phyloP scores from a whole-genome alignment of 2,329 filamentous ascomycete genomes.

The Sphaerulina populicola region DNA sequence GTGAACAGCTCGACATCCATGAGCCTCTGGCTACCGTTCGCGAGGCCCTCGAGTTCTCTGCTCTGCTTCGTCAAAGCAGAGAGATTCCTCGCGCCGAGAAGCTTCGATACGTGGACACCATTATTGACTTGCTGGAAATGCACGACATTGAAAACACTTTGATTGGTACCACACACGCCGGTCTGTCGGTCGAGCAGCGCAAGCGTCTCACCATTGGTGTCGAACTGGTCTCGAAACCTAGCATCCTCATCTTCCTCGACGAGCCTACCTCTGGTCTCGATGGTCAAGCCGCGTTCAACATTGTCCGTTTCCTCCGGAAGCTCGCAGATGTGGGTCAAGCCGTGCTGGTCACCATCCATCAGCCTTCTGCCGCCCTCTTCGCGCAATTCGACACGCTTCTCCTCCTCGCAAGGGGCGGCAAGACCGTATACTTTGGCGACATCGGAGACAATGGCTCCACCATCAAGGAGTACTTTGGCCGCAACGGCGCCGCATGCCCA shows the following conservation, averaged over 20 bases:
- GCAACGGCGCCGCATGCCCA: slow-evolving; percentile 48
- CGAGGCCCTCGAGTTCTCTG: slow-evolving; percentile 59
- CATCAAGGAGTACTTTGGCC: slow-evolving; percentile 44
- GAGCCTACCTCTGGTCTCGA: slow-evolving; percentile 52
- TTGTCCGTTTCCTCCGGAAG: slow-evolving; percentile 57
- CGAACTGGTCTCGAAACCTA: slow-evolving; percentile 50
- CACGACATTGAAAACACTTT: slow-evolving; percentile 57
- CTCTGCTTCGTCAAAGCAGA: slow-evolving; percentile 53
- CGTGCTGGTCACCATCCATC: slow-evolving; percentile 60
- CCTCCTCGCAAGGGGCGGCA: slow-evolving; percentile 56
- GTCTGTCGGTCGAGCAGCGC: slow-evolving; percentile 47
- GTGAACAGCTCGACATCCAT: slow-evolving; percentile 59
- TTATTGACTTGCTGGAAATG: slow-evolving; percentile 58
- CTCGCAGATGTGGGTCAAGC: slow-evolving; percentile 59
- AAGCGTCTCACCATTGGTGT: slow-evolving; percentile 52
- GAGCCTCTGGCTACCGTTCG: slow-evolving; percentile 58
- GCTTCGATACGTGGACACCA: slow-evolving; percentile 58
- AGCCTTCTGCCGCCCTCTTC: slow-evolving; percentile 59
- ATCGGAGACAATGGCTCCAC: slow-evolving; percentile 38
- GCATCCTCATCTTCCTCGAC: slow-evolving; percentile 57
- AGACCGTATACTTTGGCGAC: slow-evolving; percentile 59
- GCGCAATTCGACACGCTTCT: slow-evolving; percentile 59
- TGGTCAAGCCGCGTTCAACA: slow-evolving; percentile 59
- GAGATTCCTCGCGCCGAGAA: slow-evolving; percentile 54
- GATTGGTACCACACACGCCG: slow-evolving; percentile 52